phyloP scores from a whole-genome alignment of 2,329 filamentous ascomycete species.

The Sordariomycetes sp. region DNA sequence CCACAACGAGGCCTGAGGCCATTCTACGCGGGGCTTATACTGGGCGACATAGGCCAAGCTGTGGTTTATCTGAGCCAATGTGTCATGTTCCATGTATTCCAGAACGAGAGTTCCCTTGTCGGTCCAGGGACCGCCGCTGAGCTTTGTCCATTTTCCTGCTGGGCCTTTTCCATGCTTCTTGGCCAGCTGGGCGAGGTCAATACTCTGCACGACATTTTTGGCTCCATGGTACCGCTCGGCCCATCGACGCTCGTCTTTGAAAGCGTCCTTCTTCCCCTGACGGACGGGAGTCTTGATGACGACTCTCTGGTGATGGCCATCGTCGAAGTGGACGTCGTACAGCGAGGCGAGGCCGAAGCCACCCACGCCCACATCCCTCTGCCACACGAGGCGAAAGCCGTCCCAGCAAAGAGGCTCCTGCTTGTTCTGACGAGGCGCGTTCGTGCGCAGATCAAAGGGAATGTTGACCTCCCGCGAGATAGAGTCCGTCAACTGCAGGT shows the following conservation, averaged over 20 bases:
- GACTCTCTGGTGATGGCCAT: constrained; percentile 9
- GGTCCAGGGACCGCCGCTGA: too few relatives aligned
- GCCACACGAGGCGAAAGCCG: constrained; percentile 14
- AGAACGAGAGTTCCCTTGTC: constrained; percentile 15
- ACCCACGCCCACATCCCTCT: constrained; percentile 16
- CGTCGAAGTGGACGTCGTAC: constrained; percentile 12
- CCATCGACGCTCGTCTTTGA: constrained; percentile 9
- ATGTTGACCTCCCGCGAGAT: too few relatives aligned
- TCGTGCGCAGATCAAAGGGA: too few relatives aligned
- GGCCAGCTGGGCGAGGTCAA: constrained; percentile 12
- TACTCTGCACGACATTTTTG: constrained; percentile 15
- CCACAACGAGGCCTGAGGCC: too few relatives aligned
- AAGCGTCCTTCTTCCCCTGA: background rate
- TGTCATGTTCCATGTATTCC: constrained; percentile 15
- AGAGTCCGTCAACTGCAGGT: too few relatives aligned
- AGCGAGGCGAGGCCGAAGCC: too few relatives aligned
- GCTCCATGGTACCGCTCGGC: constrained; percentile 16
- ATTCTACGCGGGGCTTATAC: too few relatives aligned
- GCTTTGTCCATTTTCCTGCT: too few relatives aligned
- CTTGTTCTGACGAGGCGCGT: too few relatives aligned
- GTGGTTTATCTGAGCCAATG: too few relatives aligned
- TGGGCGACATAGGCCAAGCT: too few relatives aligned
- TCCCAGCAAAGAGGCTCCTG: too few relatives aligned
- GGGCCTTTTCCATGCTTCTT: constrained; percentile 5
- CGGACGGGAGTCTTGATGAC: constrained; percentile 14